Base-by-base conservation (phyloP, 192 early-diverging fungal species). In the Jimgerdemannia flammicorona region DNA sequence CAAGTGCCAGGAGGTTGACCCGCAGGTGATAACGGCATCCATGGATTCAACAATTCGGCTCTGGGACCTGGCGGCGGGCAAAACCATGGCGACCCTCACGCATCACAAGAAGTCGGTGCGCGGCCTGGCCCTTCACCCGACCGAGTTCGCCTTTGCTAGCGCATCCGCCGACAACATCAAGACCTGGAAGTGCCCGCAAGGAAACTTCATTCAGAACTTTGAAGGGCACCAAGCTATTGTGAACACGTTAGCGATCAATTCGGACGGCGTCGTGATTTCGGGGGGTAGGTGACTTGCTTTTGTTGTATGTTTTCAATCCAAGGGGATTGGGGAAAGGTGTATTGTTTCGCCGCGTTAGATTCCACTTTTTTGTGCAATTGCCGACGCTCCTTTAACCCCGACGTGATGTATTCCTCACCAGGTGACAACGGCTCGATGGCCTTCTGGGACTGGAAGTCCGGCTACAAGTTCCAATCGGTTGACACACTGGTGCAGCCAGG, bases 41-140 rank as follows among this genome's bases (percentile, higher is more conserved):
- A 94, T 94, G 90, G 97, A 99, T 79, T 89, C 89, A 10, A 99
- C 98, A 0, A 89, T 99, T 41, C 85, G 91, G 74, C 88, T 99
- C 44, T 99, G 98, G 98, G 98, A 99, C 84, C 80, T 99, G 39
- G 95, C 96, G 2, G 95, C 97, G 3, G 98, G 98, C 70, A 99
- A 99, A 77, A 89, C 95, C 1, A 91, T 98, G 91, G 84, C 92
- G 0, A 93, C 91, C 0, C 87, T 99, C 69, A 99, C 98, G 17
- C 96, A 99, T 81, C 98, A 99, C 87, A 99, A 99, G 77, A 99
- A 98, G 84, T 90, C 90, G 41, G 97, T 99, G 1, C 93, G 97
- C 18, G 91, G 96, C 0, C 83, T 99, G 69, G 93, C 97, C 2
- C 75, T 98, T 70, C 96, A 98, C 78, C 97, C 97, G 7, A 95